These are phyloP conservation scores for Skeletonema menzelii DNA, from an alignment of 108 stramenopile species.

Conservation along the genomic window DNA sequence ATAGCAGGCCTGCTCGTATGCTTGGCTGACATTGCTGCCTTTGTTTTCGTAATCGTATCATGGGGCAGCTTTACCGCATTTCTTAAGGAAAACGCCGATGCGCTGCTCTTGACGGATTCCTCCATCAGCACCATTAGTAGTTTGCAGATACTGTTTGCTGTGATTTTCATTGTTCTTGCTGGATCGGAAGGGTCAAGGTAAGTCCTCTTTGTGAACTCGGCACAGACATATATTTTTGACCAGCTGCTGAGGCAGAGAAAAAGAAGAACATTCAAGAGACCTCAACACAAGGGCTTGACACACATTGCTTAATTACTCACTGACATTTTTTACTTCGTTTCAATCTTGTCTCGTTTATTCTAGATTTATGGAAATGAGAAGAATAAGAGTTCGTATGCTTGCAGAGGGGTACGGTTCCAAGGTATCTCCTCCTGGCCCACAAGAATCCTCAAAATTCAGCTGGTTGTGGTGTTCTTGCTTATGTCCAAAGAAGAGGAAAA, in stretches of 20 bases:
- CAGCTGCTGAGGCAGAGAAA: no score
- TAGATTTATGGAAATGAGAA: not conserved
- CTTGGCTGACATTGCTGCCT: conserved; percentile 17
- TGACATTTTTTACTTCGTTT: not conserved
- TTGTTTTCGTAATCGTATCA: conserved; percentile 13
- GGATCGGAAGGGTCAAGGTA: conserved; percentile 19
- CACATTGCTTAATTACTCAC: not conserved
- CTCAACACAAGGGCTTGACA: no score
- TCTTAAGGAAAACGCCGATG: conserved; percentile 21
- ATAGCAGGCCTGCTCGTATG: conserved; percentile 8
- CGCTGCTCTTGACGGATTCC: conserved; percentile 9
- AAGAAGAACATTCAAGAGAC: no score
- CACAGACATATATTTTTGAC: not conserved
- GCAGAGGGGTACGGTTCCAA: not conserved
- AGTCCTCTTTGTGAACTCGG: not conserved
- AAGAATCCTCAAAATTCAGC: not conserved
- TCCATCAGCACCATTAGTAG: conserved; percentile 11
- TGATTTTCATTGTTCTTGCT: conserved; percentile 22
- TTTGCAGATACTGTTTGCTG: conserved; percentile 18
- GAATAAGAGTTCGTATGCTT: not conserved
- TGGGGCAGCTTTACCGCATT: conserved; percentile 30
- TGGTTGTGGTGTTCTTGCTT: conserved; percentile 19
- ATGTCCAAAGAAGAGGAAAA: conserved; percentile 22
- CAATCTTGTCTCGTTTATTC: not conserved
- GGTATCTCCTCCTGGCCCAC: not conserved